Evolutionary conservation across 345 rosid species (phyloP), one percentile per base, ranked within the genome.

Genomic region (Barbarea vulgaris): DNA sequence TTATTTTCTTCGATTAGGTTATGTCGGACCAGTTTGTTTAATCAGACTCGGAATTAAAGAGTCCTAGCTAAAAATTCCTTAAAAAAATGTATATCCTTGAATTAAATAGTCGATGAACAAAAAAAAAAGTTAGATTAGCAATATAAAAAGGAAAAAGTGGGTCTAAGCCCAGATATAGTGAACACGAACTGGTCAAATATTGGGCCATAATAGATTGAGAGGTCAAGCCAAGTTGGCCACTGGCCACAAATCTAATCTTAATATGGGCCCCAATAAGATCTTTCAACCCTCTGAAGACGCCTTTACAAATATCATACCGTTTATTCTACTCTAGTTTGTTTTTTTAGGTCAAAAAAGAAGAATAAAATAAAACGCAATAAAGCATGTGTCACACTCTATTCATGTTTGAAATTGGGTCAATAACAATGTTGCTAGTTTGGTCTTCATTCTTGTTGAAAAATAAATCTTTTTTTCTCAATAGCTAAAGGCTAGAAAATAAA

Each of bases 121-220:
- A 13, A 39, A 10, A 3, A 11, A 3, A 14, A 10, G 31, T 64
- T 3, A 48, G 17, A 54, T 7, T 61, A 70, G 66, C 19, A 34
- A 62, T 36, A 28, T 4, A 50, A 52, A 51, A 51, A 63, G 46
- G 30, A 10, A 53, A 73, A 56, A 13, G 72, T 42, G 57, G 47
- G 64, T 44, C 11, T 42, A 36, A 66, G 59, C 67, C 78, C 78
- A 72, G 25, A 62, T 37, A 72, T 18, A 19, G 77, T 62, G 77
- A 56, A 58, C 34, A 75, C 3, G 19, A 36, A n/a, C 1, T 55
- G 54, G 71, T 73, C 72, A 75, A 50, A 39, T 19, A 59, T 27
- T 76, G 69, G 79, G 74, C 56, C 74, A 68, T 58, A 52, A 68
- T 46, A 76, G 67, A 58, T 18, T 67, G 79, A 75, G 62, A 50